Conservation (phyloP, 1,284 basidiomycete species). For the Trametes pubescens region DNA sequence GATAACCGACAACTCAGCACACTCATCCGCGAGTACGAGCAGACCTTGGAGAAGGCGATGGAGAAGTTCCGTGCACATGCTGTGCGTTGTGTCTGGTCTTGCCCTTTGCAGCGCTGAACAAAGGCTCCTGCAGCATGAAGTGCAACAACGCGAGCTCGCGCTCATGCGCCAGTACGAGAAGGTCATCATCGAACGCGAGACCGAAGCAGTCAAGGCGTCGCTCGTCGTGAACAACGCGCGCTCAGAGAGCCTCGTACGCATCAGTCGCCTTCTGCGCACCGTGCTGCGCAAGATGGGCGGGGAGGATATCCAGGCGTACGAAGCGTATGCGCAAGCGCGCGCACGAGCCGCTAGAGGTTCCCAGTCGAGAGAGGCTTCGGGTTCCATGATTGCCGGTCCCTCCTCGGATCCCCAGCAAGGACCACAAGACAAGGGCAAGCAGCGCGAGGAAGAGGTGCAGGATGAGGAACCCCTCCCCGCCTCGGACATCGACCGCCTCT, state of each 20-base stretch:
- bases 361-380: conserved; percentile 15
- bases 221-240: conserved; percentile 70
- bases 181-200: conserved; percentile 80
- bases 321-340: conserved; percentile 29
- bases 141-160: conserved; percentile 92
- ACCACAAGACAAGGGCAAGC: conserved; percentile 40
- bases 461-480: background rate
- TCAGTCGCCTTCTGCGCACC: conserved; percentile 79
- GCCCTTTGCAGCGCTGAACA: conserved; percentile 6
- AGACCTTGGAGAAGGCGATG: conserved; percentile 96
- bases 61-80: conserved; percentile 91
- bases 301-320: conserved; percentile 58
- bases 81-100: conserved; percentile 55
- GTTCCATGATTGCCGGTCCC: conserved; percentile 10
- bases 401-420: conserved; percentile 18
- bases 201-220: conserved; percentile 70
- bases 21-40: conserved; percentile 96
- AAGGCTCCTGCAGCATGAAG: conserved; percentile 73
- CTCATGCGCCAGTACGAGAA: conserved; percentile 93
- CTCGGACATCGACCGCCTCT: conserved; percentile 14
- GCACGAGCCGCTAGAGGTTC: conserved; percentile 9
- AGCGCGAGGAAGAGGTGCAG: conserved; percentile 12
- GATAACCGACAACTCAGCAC: conserved; percentile 96
- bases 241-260: conserved; percentile 74
- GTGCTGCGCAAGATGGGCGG: conserved; percentile 79